Conservation (phyloP, 192 early-diverging fungal genomes). For the Coemansia sp. region DNA sequence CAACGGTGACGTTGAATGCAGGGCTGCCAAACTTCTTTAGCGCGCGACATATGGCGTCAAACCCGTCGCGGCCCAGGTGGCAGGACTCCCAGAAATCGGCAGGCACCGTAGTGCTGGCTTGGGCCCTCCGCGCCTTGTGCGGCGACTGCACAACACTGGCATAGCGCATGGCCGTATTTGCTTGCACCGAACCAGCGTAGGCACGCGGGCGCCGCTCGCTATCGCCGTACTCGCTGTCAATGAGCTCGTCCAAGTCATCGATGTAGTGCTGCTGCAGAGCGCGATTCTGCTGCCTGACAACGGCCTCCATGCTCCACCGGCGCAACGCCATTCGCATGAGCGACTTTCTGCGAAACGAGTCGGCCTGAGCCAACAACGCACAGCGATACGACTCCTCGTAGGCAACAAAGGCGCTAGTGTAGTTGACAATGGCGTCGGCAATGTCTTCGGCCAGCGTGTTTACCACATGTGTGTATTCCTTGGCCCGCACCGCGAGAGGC, state of each 20-base stretch:
- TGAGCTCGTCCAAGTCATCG: constrained; percentile 31
- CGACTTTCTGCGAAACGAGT: constrained; percentile 25
- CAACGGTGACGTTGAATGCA: constrained; percentile 13
- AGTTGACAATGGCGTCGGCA: constrained; percentile 30
- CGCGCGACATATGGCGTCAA: constrained; percentile 16
- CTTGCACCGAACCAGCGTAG: not conserved
- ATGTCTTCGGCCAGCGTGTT: constrained; percentile 30
- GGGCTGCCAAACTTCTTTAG: constrained; percentile 24
- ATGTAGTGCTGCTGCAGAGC: constrained; percentile 37
- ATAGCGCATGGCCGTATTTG: not conserved
- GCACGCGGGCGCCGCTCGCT: not conserved
- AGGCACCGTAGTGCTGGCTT: not conserved
- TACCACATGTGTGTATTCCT: constrained; percentile 5
- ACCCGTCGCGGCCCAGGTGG: constrained; percentile 37
- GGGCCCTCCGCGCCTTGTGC: not conserved
- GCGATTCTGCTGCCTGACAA: constrained; percentile 26
- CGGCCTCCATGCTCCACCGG: constrained; percentile 37
- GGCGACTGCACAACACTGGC: not conserved
- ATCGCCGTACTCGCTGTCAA: constrained; percentile 26
- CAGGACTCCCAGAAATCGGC: constrained; percentile 46
- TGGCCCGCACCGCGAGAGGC: constrained; percentile 6
- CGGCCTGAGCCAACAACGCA: constrained; percentile 31
- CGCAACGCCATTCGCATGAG: constrained; percentile 22
- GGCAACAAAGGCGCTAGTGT: constrained; percentile 37
- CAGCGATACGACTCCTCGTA: constrained; percentile 43